Conservation (phyloP, 1,284 basidiomycete species). For the Mixia osmundae region DNA sequence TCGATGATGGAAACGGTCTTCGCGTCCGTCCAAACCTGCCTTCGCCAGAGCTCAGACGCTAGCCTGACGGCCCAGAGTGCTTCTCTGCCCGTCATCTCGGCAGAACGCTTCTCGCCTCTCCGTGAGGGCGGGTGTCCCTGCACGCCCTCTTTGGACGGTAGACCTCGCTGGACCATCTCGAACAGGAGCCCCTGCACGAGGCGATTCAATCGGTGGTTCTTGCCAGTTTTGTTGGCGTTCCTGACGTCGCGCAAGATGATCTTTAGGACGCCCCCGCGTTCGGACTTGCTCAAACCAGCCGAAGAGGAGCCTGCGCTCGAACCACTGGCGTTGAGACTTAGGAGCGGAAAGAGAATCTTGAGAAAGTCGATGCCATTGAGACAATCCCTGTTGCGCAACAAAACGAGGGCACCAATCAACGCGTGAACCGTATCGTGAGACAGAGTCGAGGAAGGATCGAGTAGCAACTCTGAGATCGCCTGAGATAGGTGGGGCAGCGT, state of each 20-base stretch:
- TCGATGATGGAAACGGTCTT: slow-evolving; percentile 86
- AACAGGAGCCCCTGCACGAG: slow-evolving; percentile 93
- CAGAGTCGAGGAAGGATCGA: slow-evolving; percentile 44
- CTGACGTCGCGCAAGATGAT: slow-evolving; percentile 91
- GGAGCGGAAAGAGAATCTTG: slow-evolving; percentile 72
- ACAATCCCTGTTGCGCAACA: slow-evolving; percentile 78
- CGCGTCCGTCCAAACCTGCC: slow-evolving; percentile 74
- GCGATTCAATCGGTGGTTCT: slow-evolving; percentile 88
- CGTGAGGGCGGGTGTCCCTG: slow-evolving; percentile 18
- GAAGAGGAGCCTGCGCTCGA: no score
- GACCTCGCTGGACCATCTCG: slow-evolving; percentile 75
- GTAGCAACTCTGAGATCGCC: slow-evolving; percentile 44
- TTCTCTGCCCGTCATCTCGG: slow-evolving; percentile 39
- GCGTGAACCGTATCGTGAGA: slow-evolving; percentile 54
- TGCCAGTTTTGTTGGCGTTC: slow-evolving; percentile 64
- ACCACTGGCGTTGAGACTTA: slow-evolving; percentile 75
- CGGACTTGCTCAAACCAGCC: no score
- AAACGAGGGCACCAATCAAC: slow-evolving; percentile 68
- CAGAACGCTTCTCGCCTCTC: slow-evolving; percentile 19
- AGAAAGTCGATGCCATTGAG: slow-evolving; percentile 87
- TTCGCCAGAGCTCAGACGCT: slow-evolving; percentile 84
- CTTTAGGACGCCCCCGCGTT: slow-evolving; percentile 66
- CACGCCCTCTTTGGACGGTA: slow-evolving; percentile 29
- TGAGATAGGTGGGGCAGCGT: slow-evolving; percentile 59
- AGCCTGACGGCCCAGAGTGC: slow-evolving; percentile 95